Conservation (phyloP, 169 alveolate genomes). For the Cryptosporidium parvum region DNA sequence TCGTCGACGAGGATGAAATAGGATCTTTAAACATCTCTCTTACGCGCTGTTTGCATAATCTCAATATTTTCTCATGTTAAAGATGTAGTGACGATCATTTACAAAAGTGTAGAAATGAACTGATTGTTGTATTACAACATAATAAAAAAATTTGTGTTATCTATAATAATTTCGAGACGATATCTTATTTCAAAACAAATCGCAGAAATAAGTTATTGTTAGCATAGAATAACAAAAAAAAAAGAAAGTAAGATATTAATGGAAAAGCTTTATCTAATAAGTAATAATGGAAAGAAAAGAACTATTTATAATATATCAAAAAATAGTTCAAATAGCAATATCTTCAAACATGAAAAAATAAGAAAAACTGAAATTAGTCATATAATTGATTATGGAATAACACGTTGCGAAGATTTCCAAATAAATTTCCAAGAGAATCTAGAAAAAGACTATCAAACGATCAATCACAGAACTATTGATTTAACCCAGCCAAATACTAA, state of each 20-base stretch:
- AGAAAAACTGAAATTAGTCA: slow-evolving; percentile 11
- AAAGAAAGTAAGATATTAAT: not conserved
- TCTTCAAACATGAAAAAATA: slow-evolving; percentile 2
- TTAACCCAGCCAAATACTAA: not conserved
- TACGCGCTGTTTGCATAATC: slow-evolving; percentile 48
- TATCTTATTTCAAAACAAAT: not conserved
- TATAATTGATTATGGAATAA: not conserved
- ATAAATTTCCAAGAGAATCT: not conserved
- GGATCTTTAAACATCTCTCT: slow-evolving; percentile 52
- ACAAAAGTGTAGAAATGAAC: not conserved
- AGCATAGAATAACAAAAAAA: not conserved
- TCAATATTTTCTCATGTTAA: slow-evolving; percentile 13
- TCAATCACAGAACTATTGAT: not conserved
- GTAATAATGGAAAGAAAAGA: slow-evolving; percentile 2
- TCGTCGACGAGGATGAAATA: not conserved
- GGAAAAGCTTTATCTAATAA: not conserved
- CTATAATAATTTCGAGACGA: not conserved
- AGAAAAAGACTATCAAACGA: not conserved
- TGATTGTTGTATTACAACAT: not conserved
- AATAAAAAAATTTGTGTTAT: not conserved
- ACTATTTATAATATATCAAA: slow-evolving; percentile 6
- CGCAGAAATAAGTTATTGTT: not conserved
- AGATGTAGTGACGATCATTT: not conserved
- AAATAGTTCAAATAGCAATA: not conserved
- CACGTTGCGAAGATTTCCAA: not conserved